phyloP scores from a whole-genome alignment of 2,329 filamentous ascomycete species.

The Alternaria infectoria region DNA sequence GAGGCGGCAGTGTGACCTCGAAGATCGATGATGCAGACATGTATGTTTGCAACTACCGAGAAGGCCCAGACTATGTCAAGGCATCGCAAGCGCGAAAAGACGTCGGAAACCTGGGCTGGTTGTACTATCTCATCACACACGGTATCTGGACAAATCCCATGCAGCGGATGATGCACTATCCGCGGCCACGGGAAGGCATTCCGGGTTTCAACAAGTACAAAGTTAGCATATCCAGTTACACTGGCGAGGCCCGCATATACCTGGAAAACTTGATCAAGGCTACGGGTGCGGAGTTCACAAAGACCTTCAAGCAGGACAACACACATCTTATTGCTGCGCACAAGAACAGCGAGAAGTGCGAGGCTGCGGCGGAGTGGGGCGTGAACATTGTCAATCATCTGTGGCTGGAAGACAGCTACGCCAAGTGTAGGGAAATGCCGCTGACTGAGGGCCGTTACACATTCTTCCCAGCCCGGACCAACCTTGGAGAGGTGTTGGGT shows the following conservation, averaged over 20 bases:
- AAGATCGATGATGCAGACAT: constrained; percentile 76
- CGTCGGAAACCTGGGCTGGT: constrained; percentile 91
- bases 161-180: constrained; percentile 86
- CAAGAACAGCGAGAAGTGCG: constrained; percentile 88
- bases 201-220: constrained; percentile 76
- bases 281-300: constrained; percentile 86
- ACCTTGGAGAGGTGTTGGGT: constrained; percentile 90
- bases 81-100: constrained; percentile 80
- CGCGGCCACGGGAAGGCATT: constrained; percentile 76
- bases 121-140: constrained; percentile 88
- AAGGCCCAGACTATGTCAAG: constrained; percentile 76
- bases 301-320: constrained; percentile 93
- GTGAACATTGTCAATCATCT: constrained; percentile 91
- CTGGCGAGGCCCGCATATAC: constrained; percentile 90
- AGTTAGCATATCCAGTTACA: constrained; percentile 95
- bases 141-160: constrained; percentile 89
- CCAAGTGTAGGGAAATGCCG: constrained; percentile 78
- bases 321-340: constrained; percentile 95
- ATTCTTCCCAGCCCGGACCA: constrained; percentile 86
- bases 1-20: constrained; percentile 72
- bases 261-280: constrained; percentile 89
- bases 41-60: constrained; percentile 85
- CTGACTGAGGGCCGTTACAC: constrained; percentile 78
- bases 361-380: constrained; percentile 90
- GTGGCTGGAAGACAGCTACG: constrained; percentile 97